These are phyloP conservation scores for Botrytis porri DNA, from an alignment of 2,329 filamentous ascomycete species.

Conservation along the genomic window DNA sequence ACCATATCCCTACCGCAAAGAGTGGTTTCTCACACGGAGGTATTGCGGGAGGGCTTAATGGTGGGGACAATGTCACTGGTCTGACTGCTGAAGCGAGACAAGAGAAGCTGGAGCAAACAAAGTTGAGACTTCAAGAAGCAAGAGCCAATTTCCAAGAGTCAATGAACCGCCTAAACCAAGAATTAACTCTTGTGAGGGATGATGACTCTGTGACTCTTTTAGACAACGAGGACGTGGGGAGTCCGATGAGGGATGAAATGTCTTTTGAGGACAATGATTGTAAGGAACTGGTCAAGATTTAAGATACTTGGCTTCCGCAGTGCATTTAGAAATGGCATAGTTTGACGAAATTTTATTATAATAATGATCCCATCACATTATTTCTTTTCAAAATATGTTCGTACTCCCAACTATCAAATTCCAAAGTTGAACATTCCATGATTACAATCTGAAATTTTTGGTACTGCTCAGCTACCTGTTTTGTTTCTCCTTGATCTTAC, in stretches of 20 bases:
- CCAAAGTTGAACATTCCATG: not conserved
- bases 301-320: not conserved
- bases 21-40: not conserved
- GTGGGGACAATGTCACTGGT: not conserved
- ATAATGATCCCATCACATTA: not conserved
- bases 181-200: not conserved
- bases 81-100: not conserved
- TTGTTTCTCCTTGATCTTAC: not conserved
- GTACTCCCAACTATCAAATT: not conserved
- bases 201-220: not conserved
- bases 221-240: not conserved
- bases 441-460: not conserved
- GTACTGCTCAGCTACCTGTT: not conserved
- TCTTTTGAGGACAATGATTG: not conserved
- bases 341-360: not conserved
- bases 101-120: not conserved
- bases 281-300: not conserved
- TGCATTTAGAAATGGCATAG: not conserved
- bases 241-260: not conserved
- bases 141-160: not conserved
- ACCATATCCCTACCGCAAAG: not conserved
- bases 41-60: not conserved
- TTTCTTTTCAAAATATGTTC: not conserved
- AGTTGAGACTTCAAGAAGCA: slow-evolving; percentile 4
- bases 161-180: not conserved